phyloP scores from a whole-genome alignment of 345 rosid species.

The Geranium rotundifolium region DNA sequence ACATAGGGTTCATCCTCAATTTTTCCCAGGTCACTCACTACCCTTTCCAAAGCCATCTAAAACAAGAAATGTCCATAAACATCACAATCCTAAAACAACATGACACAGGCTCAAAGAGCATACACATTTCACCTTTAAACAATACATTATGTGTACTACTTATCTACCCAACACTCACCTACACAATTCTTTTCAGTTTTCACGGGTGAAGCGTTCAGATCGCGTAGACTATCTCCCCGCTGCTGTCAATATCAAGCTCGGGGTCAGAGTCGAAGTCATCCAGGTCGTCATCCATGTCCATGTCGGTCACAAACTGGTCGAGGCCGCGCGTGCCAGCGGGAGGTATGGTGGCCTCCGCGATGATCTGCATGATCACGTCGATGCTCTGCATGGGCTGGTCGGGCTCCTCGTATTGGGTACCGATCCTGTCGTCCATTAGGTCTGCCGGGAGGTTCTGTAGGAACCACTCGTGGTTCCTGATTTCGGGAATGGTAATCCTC shows the following conservation, averaged over 20 bases:
- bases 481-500: constrained; percentile 85
- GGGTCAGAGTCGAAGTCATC: constrained; percentile 78
- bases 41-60: too few species aligned
- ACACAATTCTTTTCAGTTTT: too few species aligned
- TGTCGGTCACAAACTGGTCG: constrained; percentile 44
- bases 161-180: too few species aligned
- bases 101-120: constrained; percentile 5
- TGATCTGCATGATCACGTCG: constrained; percentile 88
- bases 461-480: constrained; percentile 73
- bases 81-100: constrained; percentile 1
- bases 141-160: too few species aligned
- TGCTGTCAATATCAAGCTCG: constrained; percentile 82
- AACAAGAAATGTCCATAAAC: constrained; percentile 8
- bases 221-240: constrained; percentile 86
- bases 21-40: too few species aligned
- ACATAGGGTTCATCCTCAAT: too few species aligned
- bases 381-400: constrained; percentile 82
- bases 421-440: constrained; percentile 50
- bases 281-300: constrained; percentile 80
- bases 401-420: constrained; percentile 56
- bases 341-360: constrained; percentile 83
- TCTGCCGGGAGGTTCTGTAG: constrained; percentile 82
- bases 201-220: constrained; percentile 14
- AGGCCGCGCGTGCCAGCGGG: constrained; percentile 39
- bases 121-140: neutral